Conservation (phyloP, 129 eudicot genomes). For the Centrapalus pauciflorus region DNA sequence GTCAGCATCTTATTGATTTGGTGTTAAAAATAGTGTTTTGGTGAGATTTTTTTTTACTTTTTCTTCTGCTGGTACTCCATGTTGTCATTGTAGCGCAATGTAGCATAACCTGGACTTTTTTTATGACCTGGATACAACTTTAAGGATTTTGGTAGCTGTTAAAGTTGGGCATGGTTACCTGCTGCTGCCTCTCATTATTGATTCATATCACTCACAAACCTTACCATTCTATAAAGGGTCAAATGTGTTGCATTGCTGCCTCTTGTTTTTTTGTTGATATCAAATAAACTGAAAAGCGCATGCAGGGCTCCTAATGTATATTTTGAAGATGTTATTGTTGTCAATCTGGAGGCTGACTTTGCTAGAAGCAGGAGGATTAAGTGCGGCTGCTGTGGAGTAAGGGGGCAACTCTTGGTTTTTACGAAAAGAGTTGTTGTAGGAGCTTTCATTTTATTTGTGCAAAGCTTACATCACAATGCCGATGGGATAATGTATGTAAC, state of each 20-base stretch:
- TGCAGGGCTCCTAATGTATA: slow-evolving; percentile 97
- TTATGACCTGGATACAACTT: too few relatives aligned
- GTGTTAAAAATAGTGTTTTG: too few relatives aligned
- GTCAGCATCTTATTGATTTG: too few relatives aligned
- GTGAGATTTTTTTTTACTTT: too few relatives aligned
- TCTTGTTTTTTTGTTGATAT: slow-evolving; percentile 6
- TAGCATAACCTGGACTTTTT: too few relatives aligned
- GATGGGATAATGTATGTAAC: slow-evolving; percentile 80
- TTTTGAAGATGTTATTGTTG: slow-evolving; percentile 69
- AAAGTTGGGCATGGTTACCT: too few relatives aligned
- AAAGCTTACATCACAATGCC: slow-evolving; percentile 62
- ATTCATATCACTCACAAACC: not conserved
- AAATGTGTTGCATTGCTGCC: too few relatives aligned
- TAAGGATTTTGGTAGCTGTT: too few relatives aligned
- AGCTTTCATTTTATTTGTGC: slow-evolving; percentile 98
- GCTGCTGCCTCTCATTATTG: too few relatives aligned
- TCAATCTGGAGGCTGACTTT: slow-evolving; percentile 75
- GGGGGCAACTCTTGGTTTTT: slow-evolving; percentile 97
- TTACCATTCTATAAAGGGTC: not conserved
- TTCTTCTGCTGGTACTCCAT: too few relatives aligned
- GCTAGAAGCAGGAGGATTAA: slow-evolving; percentile 79
- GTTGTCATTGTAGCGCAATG: too few relatives aligned
- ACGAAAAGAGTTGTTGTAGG: slow-evolving; percentile 68
- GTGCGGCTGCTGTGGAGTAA: slow-evolving; percentile 79
- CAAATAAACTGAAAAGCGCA: not conserved